Conservation (phyloP, 768 basidiomycete genomes). For the Amanita polypyramis region DNA sequence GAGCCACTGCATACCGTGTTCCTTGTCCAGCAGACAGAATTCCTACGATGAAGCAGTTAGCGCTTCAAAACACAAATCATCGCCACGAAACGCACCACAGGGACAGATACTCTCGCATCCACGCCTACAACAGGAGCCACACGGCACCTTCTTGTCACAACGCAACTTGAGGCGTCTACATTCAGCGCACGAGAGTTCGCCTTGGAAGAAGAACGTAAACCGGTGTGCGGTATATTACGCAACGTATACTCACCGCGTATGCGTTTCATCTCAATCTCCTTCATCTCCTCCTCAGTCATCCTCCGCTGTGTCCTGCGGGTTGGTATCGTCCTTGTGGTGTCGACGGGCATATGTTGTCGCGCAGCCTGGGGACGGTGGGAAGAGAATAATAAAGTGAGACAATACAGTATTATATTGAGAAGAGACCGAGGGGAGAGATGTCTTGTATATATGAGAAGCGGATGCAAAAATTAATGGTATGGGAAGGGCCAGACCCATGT, state of each 20-base stretch:
- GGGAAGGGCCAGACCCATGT: background rate
- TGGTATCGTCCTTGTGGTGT: conserved; percentile 27
- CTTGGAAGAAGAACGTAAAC: conserved; percentile 13
- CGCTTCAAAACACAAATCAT: background rate
- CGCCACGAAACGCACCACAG: conserved; percentile 27
- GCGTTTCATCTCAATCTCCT: conserved; percentile 41
- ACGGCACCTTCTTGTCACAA: conserved; percentile 44
- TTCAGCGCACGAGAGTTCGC: conserved; percentile 45
- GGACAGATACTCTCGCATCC: conserved; percentile 59
- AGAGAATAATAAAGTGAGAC: background rate
- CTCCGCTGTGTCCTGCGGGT: conserved; percentile 30
- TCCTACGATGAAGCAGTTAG: conserved; percentile 17
- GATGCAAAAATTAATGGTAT: background rate
- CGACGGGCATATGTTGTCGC: conserved; percentile 27
- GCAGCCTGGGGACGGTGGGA: background rate
- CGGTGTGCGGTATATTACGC: too few relatives aligned
- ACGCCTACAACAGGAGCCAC: conserved; percentile 39
- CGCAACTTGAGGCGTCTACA: conserved; percentile 39
- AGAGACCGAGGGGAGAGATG: background rate
- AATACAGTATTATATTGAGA: background rate
- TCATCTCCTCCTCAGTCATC: conserved; percentile 39
- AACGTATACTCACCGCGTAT: conserved; percentile 25
- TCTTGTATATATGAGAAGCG: background rate
- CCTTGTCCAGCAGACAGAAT: conserved; percentile 42
- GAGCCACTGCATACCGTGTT: conserved; percentile 24